Base-by-base conservation (phyloP, 371 early-diverging fungal species). In the Rhizopus delemar region DNA sequence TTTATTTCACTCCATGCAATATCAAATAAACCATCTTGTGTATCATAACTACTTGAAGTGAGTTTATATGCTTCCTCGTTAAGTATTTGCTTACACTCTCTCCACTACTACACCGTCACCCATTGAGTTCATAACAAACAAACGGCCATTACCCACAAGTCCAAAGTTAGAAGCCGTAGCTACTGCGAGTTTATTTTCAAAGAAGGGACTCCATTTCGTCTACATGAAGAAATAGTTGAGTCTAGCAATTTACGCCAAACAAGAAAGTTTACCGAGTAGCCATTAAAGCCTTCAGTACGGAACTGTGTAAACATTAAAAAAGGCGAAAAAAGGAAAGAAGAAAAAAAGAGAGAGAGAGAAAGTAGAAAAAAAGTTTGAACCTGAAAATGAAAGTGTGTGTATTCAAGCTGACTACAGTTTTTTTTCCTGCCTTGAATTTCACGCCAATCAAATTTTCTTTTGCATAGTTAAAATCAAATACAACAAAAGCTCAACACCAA, bases 141-240 rank as follows among this genome's bases (percentile, higher is more conserved):
- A 80, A 48, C 91, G 79, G 22, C 98, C 98, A 72, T 96, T 97
- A 9, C 98, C 98, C 7, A 94, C 95, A 5, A 97, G 83, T 9
- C 98, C 98, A 80, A 89, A 97, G 81, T 97, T 96, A 22, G 97
- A 90, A 11, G 94, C 86, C n/a, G 89, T 75, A 2, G 95, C 96
- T 16, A 88, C 86, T 0, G 98, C 97, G 13, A 96, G 65, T 54
- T 90, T 86, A 64, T 88, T 81, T 69, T 93, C 94, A 63, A 92
- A 91, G 70, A 96, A 97, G 1, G 98, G 97, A 69, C 90, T 93
- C 84, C 90, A 96, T 78, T 95, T 88, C 29, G 91, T 76, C 86
- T 89, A 69, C 46, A 51, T 34, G 22, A 22, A 22, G 22, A 22
- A 22, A 22, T 22, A 22, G 22, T 22, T 22, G 22, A 22, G 22